Conservation (phyloP, 1,284 basidiomycete genomes). For the Pseudozyma pruni region DNA sequence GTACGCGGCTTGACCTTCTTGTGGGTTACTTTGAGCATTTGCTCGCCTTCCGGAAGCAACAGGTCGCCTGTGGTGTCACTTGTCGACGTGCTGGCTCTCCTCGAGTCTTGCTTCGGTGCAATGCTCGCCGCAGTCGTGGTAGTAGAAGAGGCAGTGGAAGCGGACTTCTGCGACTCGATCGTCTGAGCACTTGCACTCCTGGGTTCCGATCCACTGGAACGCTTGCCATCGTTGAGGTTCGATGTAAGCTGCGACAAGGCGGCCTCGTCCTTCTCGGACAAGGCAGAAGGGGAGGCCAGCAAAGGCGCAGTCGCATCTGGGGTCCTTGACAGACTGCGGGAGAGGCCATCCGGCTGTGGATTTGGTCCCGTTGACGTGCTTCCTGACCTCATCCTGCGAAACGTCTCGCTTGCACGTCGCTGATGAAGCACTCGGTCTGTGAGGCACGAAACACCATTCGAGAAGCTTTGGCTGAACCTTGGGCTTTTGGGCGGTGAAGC, state of each 20-base stretch:
- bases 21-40: conserved; percentile 87
- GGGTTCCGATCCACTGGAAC: neutral
- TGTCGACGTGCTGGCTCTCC: neutral
- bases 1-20: conserved; percentile 81
- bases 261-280: conserved; percentile 1
- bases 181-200: neutral
- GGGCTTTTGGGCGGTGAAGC: conserved; percentile 24
- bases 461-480: conserved; percentile 17
- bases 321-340: conserved; percentile 17
- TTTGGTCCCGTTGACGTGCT: conserved; percentile 13
- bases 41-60: conserved; percentile 53
- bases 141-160: neutral
- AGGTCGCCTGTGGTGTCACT: conserved; percentile 6
- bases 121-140: neutral
- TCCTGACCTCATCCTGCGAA: conserved; percentile 30
- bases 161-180: neutral
- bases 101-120: neutral
- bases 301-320: conserved; percentile 2
- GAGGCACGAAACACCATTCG: conserved; percentile 21
- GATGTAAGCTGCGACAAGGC: neutral
- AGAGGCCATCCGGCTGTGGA: neutral
- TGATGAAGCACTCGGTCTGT: conserved; percentile 31
- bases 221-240: neutral
- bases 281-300: conserved; percentile 14
- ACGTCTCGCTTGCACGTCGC: conserved; percentile 36